Evolutionary conservation across 768 basidiomycete genomes (phyloP).

Genomic region (Mycena galopus): DNA sequence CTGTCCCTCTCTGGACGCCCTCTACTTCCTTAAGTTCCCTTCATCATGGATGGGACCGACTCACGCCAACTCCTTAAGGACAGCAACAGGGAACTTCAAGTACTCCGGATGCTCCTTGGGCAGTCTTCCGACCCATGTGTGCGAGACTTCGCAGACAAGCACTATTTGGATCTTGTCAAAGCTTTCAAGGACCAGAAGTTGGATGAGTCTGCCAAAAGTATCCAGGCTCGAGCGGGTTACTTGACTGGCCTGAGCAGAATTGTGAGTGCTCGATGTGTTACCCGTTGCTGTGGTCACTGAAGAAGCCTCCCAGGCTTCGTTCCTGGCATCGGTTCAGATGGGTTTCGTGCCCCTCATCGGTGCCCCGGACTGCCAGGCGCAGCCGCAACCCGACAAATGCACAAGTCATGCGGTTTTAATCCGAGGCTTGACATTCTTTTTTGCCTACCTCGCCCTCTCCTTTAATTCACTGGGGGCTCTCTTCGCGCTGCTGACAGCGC

Average conservation of each 20-base stretch:
- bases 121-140: too few species aligned
- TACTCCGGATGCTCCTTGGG: too few species aligned
- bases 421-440: neutral
- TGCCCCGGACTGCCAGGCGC: neutral
- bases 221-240: neutral
- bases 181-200: neutral
- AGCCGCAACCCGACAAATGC: neutral
- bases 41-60: too few species aligned
- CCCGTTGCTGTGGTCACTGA: too few species aligned
- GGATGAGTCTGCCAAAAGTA: neutral
- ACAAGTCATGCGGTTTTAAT: neutral
- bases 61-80: too few species aligned
- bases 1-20: too few species aligned
- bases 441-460: slow-evolving; percentile 10
- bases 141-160: too few species aligned
- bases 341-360: neutral
- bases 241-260: neutral
- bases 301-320: neutral
- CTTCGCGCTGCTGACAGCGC: slow-evolving; percentile 1
- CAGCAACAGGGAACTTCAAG: too few species aligned
- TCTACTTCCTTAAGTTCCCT: too few species aligned
- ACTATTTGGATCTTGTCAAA: neutral
- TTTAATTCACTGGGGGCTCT: slow-evolving; percentile 4
- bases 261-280: neutral
- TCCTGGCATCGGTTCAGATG: slow-evolving; percentile 4